Conservation (phyloP, 2,329 filamentous ascomycete species). For the Neonectria sp. region DNA sequence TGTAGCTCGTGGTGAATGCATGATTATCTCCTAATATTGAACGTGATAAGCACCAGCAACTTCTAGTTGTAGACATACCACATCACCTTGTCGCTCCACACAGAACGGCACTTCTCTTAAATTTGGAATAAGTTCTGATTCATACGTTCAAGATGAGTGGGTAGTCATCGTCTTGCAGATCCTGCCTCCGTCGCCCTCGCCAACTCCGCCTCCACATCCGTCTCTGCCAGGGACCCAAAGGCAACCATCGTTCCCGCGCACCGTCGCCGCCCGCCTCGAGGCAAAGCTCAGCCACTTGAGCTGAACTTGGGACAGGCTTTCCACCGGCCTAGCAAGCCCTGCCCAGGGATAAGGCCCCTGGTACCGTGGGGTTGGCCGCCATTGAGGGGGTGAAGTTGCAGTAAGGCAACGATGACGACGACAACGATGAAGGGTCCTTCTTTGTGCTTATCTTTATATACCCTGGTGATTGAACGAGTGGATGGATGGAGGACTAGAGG, state of each 20-base stretch:
- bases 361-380: background rate
- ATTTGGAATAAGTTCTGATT: too few species aligned
- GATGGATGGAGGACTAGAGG: background rate
- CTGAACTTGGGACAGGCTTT: background rate
- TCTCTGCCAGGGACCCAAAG: background rate
- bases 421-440: background rate
- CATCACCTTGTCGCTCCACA: too few species aligned
- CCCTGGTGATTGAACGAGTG: background rate
- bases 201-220: background rate
- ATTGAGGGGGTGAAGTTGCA: background rate
- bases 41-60: too few species aligned
- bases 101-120: too few species aligned
- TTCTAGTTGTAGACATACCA: too few species aligned
- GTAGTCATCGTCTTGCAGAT: too few species aligned
- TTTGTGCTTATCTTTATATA: background rate
- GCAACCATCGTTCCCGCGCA: background rate
- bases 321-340: background rate
- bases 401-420: background rate
- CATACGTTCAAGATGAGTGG: too few species aligned
- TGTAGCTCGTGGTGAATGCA: too few species aligned
- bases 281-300: background rate
- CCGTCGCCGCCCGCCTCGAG: background rate
- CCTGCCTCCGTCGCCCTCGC: background rate
- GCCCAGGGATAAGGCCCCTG: background rate
- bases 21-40: too few species aligned